phyloP scores from a whole-genome alignment of 2,329 filamentous ascomycete species.

The Dissoconium aciculare region DNA sequence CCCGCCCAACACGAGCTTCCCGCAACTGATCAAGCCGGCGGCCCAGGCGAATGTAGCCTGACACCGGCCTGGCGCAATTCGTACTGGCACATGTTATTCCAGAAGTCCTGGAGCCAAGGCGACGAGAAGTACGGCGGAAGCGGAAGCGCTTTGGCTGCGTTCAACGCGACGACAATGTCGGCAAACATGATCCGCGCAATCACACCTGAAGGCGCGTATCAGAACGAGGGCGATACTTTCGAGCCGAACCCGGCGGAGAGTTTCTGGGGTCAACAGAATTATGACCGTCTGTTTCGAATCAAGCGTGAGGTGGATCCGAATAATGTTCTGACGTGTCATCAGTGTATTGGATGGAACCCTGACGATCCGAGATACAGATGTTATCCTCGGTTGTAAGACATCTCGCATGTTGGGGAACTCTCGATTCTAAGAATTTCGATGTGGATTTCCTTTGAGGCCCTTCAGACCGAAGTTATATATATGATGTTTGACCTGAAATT shows the following conservation, averaged over 20 bases:
- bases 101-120: background rate
- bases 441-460: no score
- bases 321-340: constrained; percentile 13
- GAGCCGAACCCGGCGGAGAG: constrained; percentile 8
- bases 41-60: background rate
- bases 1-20: constrained; percentile 1
- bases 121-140: background rate
- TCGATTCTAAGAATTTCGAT: no score
- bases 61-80: constrained; percentile 2
- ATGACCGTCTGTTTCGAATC: constrained; percentile 10
- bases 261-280: constrained; percentile 14
- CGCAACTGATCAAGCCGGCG: background rate
- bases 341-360: constrained; percentile 12
- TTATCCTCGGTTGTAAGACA: constrained; percentile 9
- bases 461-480: no score
- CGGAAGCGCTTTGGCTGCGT: background rate
- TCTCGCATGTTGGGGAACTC: no score
- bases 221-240: constrained; percentile 15
- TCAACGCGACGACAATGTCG: background rate
- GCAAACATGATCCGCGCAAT: constrained; percentile 1
- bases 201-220: constrained; percentile 11
- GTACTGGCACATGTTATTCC: constrained; percentile 2
- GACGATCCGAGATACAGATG: constrained; percentile 12
- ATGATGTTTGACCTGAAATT: no score
- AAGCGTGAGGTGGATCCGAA: constrained; percentile 14